Conservation (phyloP, 2,329 filamentous ascomycete genomes). For the Aspergillus sp. region DNA sequence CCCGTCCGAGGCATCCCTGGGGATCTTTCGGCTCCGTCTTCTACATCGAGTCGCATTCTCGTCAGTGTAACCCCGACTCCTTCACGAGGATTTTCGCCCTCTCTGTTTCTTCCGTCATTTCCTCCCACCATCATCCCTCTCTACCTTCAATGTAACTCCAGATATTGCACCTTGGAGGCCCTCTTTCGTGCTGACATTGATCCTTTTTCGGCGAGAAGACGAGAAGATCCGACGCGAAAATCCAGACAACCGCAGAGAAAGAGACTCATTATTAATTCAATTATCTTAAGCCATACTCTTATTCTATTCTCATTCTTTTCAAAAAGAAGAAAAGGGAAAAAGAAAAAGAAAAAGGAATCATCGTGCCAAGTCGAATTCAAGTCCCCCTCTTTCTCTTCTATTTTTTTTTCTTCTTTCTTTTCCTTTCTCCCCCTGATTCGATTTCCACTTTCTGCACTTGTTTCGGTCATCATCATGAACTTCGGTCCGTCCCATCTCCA, state of each 20-base stretch:
- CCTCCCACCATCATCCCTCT: conserved; percentile 8
- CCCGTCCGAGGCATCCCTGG: neutral
- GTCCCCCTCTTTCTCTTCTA: conserved; percentile 9
- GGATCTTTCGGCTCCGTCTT: neutral
- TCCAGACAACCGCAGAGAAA: neutral
- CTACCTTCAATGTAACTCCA: conserved; percentile 14
- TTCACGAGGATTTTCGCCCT: conserved; percentile 21
- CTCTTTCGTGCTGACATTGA: conserved; percentile 2
- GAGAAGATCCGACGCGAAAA: neutral
- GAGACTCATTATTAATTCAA: neutral
- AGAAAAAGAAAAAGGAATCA: conserved; percentile 1
- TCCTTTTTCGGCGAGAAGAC: neutral
- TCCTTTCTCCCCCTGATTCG: conserved; percentile 13
- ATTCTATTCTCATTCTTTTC: too few relatives aligned
- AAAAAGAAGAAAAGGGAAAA: neutral
- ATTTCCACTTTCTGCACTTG: conserved; percentile 15
- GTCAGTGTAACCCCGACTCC: conserved; percentile 25
- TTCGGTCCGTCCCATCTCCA: conserved; percentile 37
- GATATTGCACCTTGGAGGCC: conserved; percentile 2
- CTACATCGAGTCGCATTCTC: conserved; percentile 10
- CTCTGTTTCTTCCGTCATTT: conserved; percentile 6
- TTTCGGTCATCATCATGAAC: conserved; percentile 41
- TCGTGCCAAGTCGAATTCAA: conserved; percentile 11
- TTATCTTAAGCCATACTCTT: too few relatives aligned
- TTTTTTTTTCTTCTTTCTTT: conserved; percentile 11